phyloP scores from a whole-genome alignment of 2,329 filamentous ascomycete species.

The Endothia cerciana region DNA sequence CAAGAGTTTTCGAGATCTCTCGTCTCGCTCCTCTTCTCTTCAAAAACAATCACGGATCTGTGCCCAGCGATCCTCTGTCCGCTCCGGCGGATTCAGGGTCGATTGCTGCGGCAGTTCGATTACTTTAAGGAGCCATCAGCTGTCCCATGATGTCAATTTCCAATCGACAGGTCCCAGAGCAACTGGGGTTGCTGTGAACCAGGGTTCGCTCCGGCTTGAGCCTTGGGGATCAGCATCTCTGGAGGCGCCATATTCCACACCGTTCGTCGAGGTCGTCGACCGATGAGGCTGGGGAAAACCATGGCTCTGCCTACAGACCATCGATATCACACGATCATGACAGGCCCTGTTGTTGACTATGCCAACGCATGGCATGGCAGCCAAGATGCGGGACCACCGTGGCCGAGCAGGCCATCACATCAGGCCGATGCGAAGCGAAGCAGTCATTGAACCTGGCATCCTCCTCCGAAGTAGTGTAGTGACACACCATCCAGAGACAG shows the following conservation, averaged over 20 bases:
- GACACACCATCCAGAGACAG: neutral
- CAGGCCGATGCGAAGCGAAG: neutral
- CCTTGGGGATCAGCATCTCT: conserved; percentile 60
- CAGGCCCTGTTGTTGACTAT: neutral
- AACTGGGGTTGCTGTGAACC: conserved; percentile 57
- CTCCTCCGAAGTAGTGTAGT: neutral
- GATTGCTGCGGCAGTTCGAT: conserved; percentile 86
- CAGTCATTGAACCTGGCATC: conserved; percentile 35
- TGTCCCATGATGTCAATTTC: conserved; percentile 78
- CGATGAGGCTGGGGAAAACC: conserved; percentile 86
- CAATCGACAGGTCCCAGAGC: conserved; percentile 94
- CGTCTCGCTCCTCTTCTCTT: conserved; percentile 39
- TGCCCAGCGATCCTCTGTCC: conserved; percentile 78
- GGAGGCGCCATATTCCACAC: conserved; percentile 83
- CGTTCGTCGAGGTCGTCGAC: conserved; percentile 89
- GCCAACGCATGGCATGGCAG: neutral
- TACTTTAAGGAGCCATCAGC: conserved; percentile 76
- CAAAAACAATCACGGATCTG: conserved; percentile 71
- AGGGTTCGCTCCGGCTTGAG: conserved; percentile 74
- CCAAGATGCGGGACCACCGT: neutral
- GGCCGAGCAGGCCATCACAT: neutral
- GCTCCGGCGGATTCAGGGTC: conserved; percentile 65
- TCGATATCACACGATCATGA: neutral
- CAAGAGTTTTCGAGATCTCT: conserved; percentile 43
- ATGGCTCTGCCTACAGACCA: conserved; percentile 69